Evolutionary conservation across 116 monocot genomes (phyloP), one percentile per base, ranked within the genome.

Genomic region (Iris pallida): DNA sequence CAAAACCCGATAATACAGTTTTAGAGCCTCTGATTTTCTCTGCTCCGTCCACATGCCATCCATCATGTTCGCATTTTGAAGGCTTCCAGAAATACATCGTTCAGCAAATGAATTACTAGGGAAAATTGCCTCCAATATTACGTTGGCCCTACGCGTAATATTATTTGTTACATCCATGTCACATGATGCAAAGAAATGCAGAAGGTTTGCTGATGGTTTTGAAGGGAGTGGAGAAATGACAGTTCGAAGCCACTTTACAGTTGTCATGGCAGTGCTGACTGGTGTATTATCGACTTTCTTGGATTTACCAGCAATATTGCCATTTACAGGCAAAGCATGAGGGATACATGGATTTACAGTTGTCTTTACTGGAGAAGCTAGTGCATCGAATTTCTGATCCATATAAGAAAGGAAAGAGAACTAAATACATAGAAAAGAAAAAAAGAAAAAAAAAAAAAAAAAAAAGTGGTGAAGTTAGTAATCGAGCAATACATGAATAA

Each of bases 221-320:
- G 81, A 63, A 55, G 90, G 71, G 65, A 90, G 86, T 56, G 88
- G 82, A 63, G 88, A 93, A 75, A 98, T 86, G 57, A 90, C 76
- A 30, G 85, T 81, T 7, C 93, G 87, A 61, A 98, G 88, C 98
- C 98, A 98, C 59, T 98, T 98, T 53, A 93, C 98, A 17, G 92
- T 88, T 42, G 98, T 90, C 98, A 98, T 93, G 9, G 98, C 90
- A 11, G 93, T 72, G 65, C 84, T 93, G 65, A 98, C 90, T 45
- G 98, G 98, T 53, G 98, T 93, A 72, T 61, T 53, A 43, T 71
- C 54, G 45, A 76, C 67, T 14, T 82, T 45, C 77, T 77, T 97
- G 53, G 64, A 65, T 55, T 49, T 76, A 19, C 58, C 71, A 59
- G 49, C 45, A 63, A 62, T 58, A 71, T 73, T 73, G 62, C 71